Evolutionary conservation across 2,329 filamentous ascomycete genomes (phyloP).

Genomic region (Alternaria solani): DNA sequence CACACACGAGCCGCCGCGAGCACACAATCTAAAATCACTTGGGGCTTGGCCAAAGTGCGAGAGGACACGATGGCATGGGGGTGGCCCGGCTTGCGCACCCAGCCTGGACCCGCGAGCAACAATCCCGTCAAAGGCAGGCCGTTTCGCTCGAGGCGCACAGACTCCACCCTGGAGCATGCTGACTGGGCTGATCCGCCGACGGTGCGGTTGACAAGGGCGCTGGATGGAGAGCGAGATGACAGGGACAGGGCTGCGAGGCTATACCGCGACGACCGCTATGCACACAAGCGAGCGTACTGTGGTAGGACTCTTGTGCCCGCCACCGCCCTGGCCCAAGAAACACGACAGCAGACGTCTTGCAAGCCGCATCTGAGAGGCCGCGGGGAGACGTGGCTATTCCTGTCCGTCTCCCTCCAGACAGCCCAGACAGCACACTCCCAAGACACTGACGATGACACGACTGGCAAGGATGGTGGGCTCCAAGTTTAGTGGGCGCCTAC

Average conservation of each 20-base stretch:
- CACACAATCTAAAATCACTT: conserved; percentile 50
- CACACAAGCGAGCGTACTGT: conserved; percentile 44
- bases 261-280: conserved; percentile 29
- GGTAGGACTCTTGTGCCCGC: conserved; percentile 26
- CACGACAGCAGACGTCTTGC: conserved; percentile 31
- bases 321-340: conserved; percentile 37
- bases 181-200: conserved; percentile 46
- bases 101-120: conserved; percentile 38
- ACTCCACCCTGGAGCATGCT: conserved; percentile 36
- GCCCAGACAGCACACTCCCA: not conserved
- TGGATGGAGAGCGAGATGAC: conserved; percentile 24
- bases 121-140: conserved; percentile 31
- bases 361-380: conserved; percentile 21
- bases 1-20: conserved; percentile 44
- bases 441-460: conserved; percentile 2
- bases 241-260: conserved; percentile 27
- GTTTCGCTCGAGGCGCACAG: conserved; percentile 40
- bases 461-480: conserved; percentile 31
- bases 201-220: conserved; percentile 37
- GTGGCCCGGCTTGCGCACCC: conserved; percentile 37
- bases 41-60: conserved; percentile 42
- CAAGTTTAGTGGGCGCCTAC: conserved; percentile 49
- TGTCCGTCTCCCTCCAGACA: conserved; percentile 18
- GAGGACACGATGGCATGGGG: conserved; percentile 36
- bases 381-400: conserved; percentile 24